Conservation (phyloP, 352 stramenopile species). For the Saprolegnia parasitica region DNA sequence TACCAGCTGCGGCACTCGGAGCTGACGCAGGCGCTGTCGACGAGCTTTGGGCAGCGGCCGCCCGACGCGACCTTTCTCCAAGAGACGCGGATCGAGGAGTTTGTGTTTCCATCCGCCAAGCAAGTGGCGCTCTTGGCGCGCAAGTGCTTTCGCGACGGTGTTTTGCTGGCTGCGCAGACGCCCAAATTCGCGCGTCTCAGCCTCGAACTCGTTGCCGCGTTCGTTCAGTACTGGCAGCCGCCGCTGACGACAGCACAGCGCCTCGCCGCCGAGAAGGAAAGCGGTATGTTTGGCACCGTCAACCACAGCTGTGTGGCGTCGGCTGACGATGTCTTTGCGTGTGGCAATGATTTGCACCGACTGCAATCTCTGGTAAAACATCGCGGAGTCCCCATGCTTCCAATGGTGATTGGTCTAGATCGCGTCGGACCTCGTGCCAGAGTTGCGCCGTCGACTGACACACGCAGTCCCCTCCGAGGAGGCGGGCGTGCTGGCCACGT, state of each 20-base stretch:
- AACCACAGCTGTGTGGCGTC: slow-evolving; percentile 2
- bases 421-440: slow-evolving; percentile 39
- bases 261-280: background rate
- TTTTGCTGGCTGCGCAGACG: background rate
- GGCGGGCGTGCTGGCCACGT: slow-evolving; percentile 39
- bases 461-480: slow-evolving; percentile 40
- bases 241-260: background rate
- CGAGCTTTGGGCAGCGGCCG: slow-evolving; percentile 33
- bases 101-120: slow-evolving; percentile 19
- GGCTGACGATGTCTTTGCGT: slow-evolving; percentile 57
- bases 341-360: slow-evolving; percentile 68
- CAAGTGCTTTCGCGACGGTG: slow-evolving; percentile 24
- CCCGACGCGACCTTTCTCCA: slow-evolving; percentile 11
- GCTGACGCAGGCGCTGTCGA: slow-evolving; percentile 45
- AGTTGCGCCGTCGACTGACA: slow-evolving; percentile 37
- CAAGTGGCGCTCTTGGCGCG: background rate
- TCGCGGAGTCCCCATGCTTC: too few relatives aligned
- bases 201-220: background rate
- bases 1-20: slow-evolving; percentile 68
- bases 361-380: slow-evolving; percentile 52
- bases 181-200: slow-evolving; percentile 4
- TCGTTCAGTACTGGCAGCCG: slow-evolving; percentile 8
- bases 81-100: background rate
- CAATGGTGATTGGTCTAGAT: slow-evolving; percentile 40
- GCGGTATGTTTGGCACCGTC: background rate